These are phyloP conservation scores for Nakaseomyces sp. DNA, from an alignment of 1,139 yeast genomes.

Conservation along the genomic window DNA sequence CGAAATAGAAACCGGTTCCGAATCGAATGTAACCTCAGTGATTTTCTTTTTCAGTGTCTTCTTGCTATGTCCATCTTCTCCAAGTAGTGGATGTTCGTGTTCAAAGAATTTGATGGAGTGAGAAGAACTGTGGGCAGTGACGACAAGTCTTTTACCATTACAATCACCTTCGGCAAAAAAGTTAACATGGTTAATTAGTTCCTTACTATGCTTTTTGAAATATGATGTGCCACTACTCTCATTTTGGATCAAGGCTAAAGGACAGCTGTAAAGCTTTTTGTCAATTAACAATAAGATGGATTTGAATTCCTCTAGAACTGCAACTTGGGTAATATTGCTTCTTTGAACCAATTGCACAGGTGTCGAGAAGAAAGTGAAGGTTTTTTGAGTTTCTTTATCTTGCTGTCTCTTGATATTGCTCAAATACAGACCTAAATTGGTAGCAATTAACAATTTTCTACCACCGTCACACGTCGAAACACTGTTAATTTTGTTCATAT, in stretches of 20 bases:
- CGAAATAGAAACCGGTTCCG: slow-evolving; percentile 88
- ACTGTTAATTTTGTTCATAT: slow-evolving; percentile 74
- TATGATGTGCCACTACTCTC: slow-evolving; percentile 47
- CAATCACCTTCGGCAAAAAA: slow-evolving; percentile 92
- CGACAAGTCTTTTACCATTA: slow-evolving; percentile 77
- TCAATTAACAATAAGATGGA: slow-evolving; percentile 76
- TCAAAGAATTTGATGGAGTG: slow-evolving; percentile 69
- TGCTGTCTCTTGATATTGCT: slow-evolving; percentile 45
- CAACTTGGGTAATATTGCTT: slow-evolving; percentile 77
- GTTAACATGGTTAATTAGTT: slow-evolving; percentile 73
- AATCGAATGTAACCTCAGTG: slow-evolving; percentile 70
- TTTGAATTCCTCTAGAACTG: slow-evolving; percentile 86
- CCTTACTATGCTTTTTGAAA: slow-evolving; percentile 56
- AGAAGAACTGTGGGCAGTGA: slow-evolving; percentile 72
- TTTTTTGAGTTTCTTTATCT: slow-evolving; percentile 32
- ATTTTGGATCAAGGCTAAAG: slow-evolving; percentile 58
- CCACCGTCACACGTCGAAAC: slow-evolving; percentile 96
- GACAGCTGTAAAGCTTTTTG: slow-evolving; percentile 75
- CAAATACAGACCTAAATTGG: slow-evolving; percentile 84
- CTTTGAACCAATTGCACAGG: slow-evolving; percentile 76
- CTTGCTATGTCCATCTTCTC: slow-evolving; percentile 37
- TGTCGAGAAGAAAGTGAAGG: slow-evolving; percentile 49
- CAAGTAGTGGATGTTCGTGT: slow-evolving; percentile 36
- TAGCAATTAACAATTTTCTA: slow-evolving; percentile 78
- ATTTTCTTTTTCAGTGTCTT: slow-evolving; percentile 60